Conservation (phyloP, 2,329 filamentous ascomycete genomes). For the Pezizomycotina sp. region DNA sequence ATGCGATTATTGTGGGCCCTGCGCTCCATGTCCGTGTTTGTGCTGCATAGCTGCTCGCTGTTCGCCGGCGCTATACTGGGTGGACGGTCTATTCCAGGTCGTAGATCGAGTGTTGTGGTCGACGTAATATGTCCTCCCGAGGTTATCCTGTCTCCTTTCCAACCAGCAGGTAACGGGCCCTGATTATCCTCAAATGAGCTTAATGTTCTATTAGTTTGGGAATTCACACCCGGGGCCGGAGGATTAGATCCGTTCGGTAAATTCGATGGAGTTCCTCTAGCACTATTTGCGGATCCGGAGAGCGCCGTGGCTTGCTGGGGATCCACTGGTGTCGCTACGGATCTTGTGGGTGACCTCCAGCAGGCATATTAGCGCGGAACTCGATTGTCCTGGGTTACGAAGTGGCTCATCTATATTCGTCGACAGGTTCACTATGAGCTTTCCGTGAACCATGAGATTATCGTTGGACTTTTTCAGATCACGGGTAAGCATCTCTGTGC, state of each 20-base stretch:
- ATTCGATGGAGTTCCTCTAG: no score
- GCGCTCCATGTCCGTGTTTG: constrained; percentile 80
- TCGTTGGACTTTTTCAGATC: constrained; percentile 97
- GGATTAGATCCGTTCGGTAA: constrained; percentile 33
- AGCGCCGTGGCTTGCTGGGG: constrained; percentile 25
- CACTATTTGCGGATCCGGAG: constrained; percentile 12
- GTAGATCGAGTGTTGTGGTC: constrained; percentile 95
- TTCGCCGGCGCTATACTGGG: constrained; percentile 56
- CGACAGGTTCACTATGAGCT: constrained; percentile 89
- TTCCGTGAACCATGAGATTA: constrained; percentile 92
- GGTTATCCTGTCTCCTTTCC: constrained; percentile 88
- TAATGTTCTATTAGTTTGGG: constrained; percentile 41
- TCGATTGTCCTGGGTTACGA: constrained; percentile 28
- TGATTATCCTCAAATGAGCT: constrained; percentile 96
- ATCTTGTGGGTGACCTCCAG: background rate
- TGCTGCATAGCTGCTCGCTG: constrained; percentile 68
- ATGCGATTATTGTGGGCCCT: constrained; percentile 90
- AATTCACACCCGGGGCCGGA: constrained; percentile 20
- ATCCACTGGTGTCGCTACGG: constrained; percentile 21
- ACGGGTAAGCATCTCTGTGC: constrained; percentile 79
- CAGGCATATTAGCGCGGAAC: constrained; percentile 1
- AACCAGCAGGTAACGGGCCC: constrained; percentile 76
- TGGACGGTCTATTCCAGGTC: constrained; percentile 85
- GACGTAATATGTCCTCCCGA: constrained; percentile 93
- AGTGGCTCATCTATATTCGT: constrained; percentile 67